These are phyloP conservation scores for Pezicula carpinea DNA, from an alignment of 2,329 filamentous ascomycete genomes.

Conservation along the genomic window DNA sequence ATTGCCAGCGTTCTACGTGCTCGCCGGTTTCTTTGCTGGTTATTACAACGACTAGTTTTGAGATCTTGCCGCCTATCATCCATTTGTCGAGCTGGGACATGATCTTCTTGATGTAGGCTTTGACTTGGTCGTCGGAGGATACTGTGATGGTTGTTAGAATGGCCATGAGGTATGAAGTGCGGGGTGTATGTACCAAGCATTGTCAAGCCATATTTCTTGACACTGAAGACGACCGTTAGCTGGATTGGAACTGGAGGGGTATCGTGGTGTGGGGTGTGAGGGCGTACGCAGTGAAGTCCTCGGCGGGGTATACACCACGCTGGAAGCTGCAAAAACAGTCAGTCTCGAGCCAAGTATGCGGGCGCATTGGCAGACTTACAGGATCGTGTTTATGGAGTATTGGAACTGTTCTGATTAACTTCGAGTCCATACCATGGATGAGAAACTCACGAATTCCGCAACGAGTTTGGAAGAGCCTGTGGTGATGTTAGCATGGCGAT, in stretches of 20 bases:
- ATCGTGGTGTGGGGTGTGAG: too few species aligned
- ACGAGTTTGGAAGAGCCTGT: conserved; percentile 76
- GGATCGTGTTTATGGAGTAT: conserved; percentile 95
- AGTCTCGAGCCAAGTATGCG: neutral
- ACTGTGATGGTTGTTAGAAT: conserved; percentile 44
- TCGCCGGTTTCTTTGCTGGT: conserved; percentile 96
- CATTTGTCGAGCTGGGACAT: conserved; percentile 97
- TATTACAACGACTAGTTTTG: conserved; percentile 93
- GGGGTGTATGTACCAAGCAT: conserved; percentile 44
- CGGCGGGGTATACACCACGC: conserved; percentile 79
- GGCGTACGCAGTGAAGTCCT: conserved; percentile 87
- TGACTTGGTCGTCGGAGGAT: conserved; percentile 94
- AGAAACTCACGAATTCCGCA: conserved; percentile 78
- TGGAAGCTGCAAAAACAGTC: conserved; percentile 62
- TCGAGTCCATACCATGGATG: neutral
- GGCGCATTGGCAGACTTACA: conserved; percentile 48
- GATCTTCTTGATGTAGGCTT: conserved; percentile 98
- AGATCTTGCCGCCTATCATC: conserved; percentile 97
- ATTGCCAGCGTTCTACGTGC: conserved; percentile 96
- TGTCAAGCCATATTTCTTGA: conserved; percentile 99
- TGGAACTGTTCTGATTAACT: conserved; percentile 61
- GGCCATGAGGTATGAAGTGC: conserved; percentile 1
- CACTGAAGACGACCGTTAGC: conserved; percentile 37
- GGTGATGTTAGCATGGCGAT: conserved; percentile 25
- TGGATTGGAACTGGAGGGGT: neutral